A percentile compares a stretch with the other conserved stretches of the same genome.
These are phyloP conservation scores for Besnoitia besnoiti DNA, from an alignment of 169 alveolate species.

Conservation along the genomic window DNA sequence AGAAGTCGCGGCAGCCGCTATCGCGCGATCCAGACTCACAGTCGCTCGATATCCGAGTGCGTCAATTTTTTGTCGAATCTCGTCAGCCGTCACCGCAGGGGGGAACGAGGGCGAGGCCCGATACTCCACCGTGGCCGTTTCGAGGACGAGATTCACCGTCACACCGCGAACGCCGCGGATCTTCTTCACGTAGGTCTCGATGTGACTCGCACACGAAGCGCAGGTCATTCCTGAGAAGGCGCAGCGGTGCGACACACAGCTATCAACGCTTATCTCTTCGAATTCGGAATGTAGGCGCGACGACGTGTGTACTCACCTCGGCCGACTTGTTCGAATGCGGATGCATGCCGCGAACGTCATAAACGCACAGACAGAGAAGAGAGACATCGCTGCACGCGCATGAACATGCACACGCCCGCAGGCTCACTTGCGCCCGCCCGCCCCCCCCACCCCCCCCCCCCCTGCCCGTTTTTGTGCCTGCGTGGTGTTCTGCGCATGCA, in stretches of 20 bases:
- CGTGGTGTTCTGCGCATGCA: too few relatives aligned
- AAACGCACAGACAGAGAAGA: too few relatives aligned
- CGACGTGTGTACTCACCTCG: too few relatives aligned
- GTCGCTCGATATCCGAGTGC: not conserved
- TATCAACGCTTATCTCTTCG: too few relatives aligned
- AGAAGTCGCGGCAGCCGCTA: not conserved
- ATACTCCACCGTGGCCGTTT: not conserved
- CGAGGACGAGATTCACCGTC: conserved; percentile 3
- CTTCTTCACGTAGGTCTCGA: not conserved
- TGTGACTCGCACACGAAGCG: conserved; percentile 15
- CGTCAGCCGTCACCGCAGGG: not conserved
- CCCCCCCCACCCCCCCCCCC: too few relatives aligned
- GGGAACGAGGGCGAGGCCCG: not conserved
- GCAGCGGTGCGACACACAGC: not conserved
- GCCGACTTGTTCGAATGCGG: too few relatives aligned
- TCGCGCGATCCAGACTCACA: not conserved
- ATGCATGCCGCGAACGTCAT: too few relatives aligned
- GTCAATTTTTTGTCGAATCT: not conserved
- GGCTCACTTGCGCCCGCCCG: too few relatives aligned
- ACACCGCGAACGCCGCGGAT: not conserved
- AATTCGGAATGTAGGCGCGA: too few relatives aligned
- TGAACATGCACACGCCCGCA: too few relatives aligned
- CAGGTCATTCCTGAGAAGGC: not conserved
- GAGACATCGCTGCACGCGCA: too few relatives aligned
- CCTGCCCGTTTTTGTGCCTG: too few relatives aligned